Evolutionary conservation across 148 eudicot genomes (phyloP).

Genomic region (Talinum fruticosum): DNA sequence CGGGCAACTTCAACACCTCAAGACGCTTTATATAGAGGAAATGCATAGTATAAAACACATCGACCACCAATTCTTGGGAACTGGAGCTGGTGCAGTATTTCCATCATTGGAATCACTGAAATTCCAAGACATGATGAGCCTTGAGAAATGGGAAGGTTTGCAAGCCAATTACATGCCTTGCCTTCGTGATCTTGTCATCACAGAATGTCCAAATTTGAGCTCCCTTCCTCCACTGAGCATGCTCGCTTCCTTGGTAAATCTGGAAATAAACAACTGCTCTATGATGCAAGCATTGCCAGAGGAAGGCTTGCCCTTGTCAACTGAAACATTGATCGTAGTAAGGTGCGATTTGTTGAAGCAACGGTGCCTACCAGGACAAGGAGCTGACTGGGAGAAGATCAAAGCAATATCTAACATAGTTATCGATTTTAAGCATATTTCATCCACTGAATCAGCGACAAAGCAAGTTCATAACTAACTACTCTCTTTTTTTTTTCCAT

Average conservation of each 20-base stretch:
- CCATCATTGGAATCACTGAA: conserved; percentile 12
- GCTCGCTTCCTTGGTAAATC: background rate
- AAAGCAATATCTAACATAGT: background rate
- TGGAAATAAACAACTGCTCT: conserved; percentile 17
- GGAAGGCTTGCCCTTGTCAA: conserved; percentile 15
- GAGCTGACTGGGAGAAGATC: conserved; percentile 12
- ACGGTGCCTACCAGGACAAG: conserved; percentile 3
- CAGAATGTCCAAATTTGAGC: conserved; percentile 18
- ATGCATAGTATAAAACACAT: conserved; percentile 8
- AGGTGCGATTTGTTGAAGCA: background rate
- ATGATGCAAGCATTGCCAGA: conserved; percentile 13
- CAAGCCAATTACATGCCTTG: conserved; percentile 10
- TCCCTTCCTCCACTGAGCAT: conserved; percentile 8
- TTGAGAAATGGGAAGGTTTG: conserved; percentile 4
- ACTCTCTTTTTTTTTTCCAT: background rate
- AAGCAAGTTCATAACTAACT: background rate
- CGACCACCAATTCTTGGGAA: conserved; percentile 7
- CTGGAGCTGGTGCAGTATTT: background rate
- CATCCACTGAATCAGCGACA: background rate
- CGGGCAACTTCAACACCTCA: conserved; percentile 18
- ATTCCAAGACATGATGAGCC: conserved; percentile 17
- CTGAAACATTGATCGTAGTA: conserved; percentile 4
- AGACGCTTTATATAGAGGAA: conserved; percentile 11
- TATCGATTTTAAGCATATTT: background rate
- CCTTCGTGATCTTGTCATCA: conserved; percentile 18